These are phyloP conservation scores for Tuber borchii DNA, from an alignment of 495 filamentous ascomycete species.

Conservation along the genomic window DNA sequence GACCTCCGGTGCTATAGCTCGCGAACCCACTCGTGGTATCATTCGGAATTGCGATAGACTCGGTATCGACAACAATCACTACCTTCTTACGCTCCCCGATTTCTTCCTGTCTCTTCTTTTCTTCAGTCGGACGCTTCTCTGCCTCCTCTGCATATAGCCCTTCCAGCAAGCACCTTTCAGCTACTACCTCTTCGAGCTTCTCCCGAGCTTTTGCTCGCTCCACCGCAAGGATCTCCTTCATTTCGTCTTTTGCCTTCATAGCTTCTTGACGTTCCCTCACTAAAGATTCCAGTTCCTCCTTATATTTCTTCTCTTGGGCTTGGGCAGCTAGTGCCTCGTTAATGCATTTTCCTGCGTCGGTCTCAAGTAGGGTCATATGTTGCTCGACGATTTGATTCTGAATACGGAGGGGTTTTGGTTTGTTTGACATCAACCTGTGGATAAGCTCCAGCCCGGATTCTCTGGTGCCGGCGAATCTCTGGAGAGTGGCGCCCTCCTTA, in stretches of 20 bases:
- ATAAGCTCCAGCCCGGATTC: constrained; percentile 41
- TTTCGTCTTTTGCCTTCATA: not conserved
- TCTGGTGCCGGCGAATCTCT: constrained; percentile 38
- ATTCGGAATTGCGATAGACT: not conserved
- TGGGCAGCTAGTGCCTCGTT: constrained; percentile 35
- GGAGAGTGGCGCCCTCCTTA: constrained; percentile 30
- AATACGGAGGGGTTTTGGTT: no score
- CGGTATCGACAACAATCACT: not conserved
- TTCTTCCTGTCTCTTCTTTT: not conserved
- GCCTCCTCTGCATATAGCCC: not conserved
- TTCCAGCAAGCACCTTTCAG: not conserved
- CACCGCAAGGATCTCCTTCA: not conserved
- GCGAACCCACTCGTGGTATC: not conserved
- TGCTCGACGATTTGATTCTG: no score
- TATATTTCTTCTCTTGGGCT: constrained; percentile 17
- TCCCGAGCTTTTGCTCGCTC: not conserved
- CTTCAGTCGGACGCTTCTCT: not conserved
- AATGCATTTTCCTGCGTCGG: no score
- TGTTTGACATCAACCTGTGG: no score
- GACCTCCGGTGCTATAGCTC: not conserved
- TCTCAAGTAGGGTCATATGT: no score
- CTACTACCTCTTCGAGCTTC: not conserved
- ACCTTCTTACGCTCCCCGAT: not conserved
- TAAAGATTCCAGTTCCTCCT: not conserved
- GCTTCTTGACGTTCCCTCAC: not conserved